Conservation (phyloP, 2,329 filamentous ascomycete species). For the Pseudofabraea citricarpa region DNA sequence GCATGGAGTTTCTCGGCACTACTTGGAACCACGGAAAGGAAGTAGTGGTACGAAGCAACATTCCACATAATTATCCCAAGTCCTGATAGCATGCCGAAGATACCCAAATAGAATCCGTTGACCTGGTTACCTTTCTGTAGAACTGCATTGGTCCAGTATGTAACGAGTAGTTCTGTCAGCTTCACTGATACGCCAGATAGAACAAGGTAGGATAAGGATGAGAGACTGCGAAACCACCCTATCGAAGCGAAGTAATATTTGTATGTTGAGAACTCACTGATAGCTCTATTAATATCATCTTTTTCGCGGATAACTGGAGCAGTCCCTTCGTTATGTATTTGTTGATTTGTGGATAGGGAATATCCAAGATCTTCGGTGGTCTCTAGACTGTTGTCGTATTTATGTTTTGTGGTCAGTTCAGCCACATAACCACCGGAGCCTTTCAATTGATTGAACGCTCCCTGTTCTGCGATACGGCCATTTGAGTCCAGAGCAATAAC, state of each 20-base stretch:
- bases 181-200: constrained; percentile 11
- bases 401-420: constrained; percentile 4
- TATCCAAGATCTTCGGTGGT: not conserved
- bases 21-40: constrained; percentile 47
- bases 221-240: constrained; percentile 10
- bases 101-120: constrained; percentile 12
- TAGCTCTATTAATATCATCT: constrained; percentile 17
- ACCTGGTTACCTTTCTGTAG: constrained; percentile 4
- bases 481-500: constrained; percentile 31
- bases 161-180: constrained; percentile 14
- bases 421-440: constrained; percentile 30
- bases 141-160: constrained; percentile 22
- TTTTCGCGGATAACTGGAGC: not conserved
- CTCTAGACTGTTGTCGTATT: not conserved
- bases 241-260: constrained; percentile 23
- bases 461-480: constrained; percentile 31
- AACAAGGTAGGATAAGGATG: constrained; percentile 6
- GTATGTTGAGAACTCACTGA: constrained; percentile 23
- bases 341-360: not conserved
- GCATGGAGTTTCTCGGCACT: constrained; percentile 45
- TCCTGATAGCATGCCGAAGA: constrained; percentile 6
- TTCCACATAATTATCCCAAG: constrained; percentile 3
- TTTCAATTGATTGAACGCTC: constrained; percentile 30
- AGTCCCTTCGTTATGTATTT: not conserved
- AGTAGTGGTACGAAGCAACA: constrained; percentile 30